phyloP scores from a whole-genome alignment of 139 green algal species.

The Ettlia oleoabundans region DNA sequence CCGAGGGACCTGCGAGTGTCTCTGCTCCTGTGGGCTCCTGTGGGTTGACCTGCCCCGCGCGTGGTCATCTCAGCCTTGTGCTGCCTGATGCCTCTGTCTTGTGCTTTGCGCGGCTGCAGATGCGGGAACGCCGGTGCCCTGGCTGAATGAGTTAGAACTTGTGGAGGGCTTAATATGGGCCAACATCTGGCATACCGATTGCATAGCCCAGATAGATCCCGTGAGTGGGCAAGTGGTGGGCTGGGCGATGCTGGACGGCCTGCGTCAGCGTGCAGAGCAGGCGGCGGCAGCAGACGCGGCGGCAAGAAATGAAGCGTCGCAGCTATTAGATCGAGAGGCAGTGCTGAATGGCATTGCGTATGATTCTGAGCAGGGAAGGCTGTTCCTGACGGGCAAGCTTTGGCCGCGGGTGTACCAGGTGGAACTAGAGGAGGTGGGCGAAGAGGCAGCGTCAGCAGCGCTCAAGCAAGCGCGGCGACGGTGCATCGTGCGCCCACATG shows the following conservation, averaged over 20 bases:
- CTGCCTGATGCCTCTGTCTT: neutral
- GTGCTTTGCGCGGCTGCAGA: conserved; percentile 18
- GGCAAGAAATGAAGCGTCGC: neutral
- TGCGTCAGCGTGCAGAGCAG: neutral
- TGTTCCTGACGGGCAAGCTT: conserved; percentile 82
- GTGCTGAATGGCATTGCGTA: conserved; percentile 93
- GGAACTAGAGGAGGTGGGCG: conserved; percentile 2
- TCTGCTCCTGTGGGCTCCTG: too few relatives aligned
- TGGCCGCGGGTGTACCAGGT: conserved; percentile 67
- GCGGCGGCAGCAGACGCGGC: neutral
- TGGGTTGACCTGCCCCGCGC: too few relatives aligned
- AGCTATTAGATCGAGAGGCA: neutral
- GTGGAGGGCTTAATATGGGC: conserved; percentile 82
- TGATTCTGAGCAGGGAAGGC: conserved; percentile 59
- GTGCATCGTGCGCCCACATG: conserved; percentile 6
- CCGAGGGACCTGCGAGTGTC: too few relatives aligned
- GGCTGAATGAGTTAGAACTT: conserved; percentile 79
- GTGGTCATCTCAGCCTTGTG: neutral
- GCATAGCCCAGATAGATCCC: conserved; percentile 67
- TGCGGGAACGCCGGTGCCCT: conserved; percentile 25
- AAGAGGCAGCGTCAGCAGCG: neutral
- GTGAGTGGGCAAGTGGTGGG: conserved; percentile 53
- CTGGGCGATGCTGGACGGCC: conserved; percentile 62
- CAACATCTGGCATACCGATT: conserved; percentile 89
- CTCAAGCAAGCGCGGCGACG: neutral